Percentiles rank a stretch among this genome's conserved stretches.
Evolutionary conservation across 345 rosid species (phyloP).

Genomic region (Linum usitatissimum): DNA sequence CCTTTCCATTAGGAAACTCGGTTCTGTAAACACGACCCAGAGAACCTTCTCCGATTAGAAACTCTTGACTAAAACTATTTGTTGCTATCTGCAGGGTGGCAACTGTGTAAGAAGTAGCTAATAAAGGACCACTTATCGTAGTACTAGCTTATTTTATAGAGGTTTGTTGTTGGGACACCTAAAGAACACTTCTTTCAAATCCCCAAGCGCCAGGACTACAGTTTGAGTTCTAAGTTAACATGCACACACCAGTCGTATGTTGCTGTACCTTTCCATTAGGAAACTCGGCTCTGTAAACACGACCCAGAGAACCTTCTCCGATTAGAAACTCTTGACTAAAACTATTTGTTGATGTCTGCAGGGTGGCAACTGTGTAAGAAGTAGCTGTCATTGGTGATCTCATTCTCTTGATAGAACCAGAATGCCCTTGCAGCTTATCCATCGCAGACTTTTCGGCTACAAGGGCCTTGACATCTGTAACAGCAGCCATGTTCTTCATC

Average conservation of each 20-base stretch:
- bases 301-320: conserved; percentile 98
- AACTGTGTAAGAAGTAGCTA: conserved; percentile 66
- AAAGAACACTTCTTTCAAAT: too few relatives aligned
- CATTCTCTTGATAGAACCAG: conserved; percentile 55
- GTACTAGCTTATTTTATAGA: too few relatives aligned
- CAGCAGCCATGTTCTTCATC: conserved; percentile 50
- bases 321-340: conserved; percentile 82
- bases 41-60: conserved; percentile 90
- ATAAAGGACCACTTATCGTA: too few relatives aligned
- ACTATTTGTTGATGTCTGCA: conserved; percentile 86
- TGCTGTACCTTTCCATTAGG: conserved; percentile 63
- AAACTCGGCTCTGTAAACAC: conserved; percentile 89
- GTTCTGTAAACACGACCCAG: conserved; percentile 93
- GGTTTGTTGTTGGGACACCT: too few relatives aligned
- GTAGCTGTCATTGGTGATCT: conserved; percentile 76
- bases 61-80: conserved; percentile 91
- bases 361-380: conserved; percentile 69
- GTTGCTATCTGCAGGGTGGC: conserved; percentile 85
- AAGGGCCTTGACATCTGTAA: conserved; percentile 61
- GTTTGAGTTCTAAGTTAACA: too few relatives aligned
- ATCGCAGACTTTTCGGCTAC: conserved; percentile 58
- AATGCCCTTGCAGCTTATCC: conserved; percentile 47
- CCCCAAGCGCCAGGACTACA: too few relatives aligned
- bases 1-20: conserved; percentile 84
- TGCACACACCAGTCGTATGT: too few relatives aligned